These are phyloP conservation scores for Myxozyma melibiosi DNA, from an alignment of 805 yeast species.

Conservation along the genomic window DNA sequence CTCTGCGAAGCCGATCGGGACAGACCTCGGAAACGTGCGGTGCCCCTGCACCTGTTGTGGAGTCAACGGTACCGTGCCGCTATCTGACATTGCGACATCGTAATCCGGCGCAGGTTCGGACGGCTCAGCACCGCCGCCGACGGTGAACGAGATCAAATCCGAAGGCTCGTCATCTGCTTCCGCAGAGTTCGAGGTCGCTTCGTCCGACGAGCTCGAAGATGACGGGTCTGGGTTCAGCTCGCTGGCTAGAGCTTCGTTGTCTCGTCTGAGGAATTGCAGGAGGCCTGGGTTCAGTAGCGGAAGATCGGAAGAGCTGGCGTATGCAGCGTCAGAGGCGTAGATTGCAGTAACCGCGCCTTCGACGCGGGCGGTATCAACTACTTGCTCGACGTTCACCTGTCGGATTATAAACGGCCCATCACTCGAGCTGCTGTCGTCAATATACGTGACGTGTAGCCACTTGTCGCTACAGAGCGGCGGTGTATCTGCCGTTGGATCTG, in stretches of 20 bases:
- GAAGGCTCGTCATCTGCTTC: background rate
- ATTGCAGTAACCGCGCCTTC: slow-evolving; percentile 25
- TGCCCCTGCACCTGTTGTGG: no score
- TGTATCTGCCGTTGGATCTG: background rate
- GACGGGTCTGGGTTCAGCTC: slow-evolving; percentile 10
- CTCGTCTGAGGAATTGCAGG: slow-evolving; percentile 13
- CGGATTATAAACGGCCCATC: slow-evolving; percentile 4
- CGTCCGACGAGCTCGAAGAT: background rate
- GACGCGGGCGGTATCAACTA: slow-evolving; percentile 18
- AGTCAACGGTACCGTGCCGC: background rate
- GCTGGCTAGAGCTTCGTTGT: slow-evolving; percentile 16
- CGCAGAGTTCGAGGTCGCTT: background rate
- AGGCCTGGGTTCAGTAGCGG: slow-evolving; percentile 2
- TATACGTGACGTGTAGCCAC: slow-evolving; percentile 13
- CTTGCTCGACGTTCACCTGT: slow-evolving; percentile 13
- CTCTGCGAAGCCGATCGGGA: slow-evolving; percentile 2
- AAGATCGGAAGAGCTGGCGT: background rate
- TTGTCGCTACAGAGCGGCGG: background rate
- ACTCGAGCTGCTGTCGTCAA: background rate
- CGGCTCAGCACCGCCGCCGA: background rate
- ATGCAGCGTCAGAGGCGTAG: slow-evolving; percentile 29
- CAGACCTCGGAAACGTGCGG: slow-evolving; percentile 1
- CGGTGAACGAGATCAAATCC: slow-evolving; percentile 1
- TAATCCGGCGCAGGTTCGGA: background rate
- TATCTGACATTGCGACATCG: background rate